Evolutionary conservation across 2,329 filamentous ascomycete genomes (phyloP), one percentile per base, ranked within the genome.

Genomic region (Xylaria hypoxylon): DNA sequence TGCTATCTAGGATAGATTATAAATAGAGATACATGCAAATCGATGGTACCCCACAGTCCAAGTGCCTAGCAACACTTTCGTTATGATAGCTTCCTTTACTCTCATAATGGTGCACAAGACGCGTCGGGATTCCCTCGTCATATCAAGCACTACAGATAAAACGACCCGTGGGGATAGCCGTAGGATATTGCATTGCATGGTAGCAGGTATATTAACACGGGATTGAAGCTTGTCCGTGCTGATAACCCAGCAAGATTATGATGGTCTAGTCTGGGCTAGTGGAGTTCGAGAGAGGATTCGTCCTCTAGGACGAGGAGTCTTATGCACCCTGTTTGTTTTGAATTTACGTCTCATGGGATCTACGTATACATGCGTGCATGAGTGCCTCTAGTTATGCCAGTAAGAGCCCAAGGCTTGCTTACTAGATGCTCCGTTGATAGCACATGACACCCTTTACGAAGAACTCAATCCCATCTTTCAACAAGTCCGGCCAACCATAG

Each of bases 1-100:
- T 48, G 15, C 22, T 28, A 33, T 28, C 15, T 19, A 33, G 63
- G 56, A 63, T 60, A 66, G 50, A 58, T 31, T 56, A 31, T 45
- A 58, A 38, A 26, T 48, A 66, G 38, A 63, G 48, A 58, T 52
- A 47, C 53, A 40, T 42, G 51, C 45, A 22, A 51, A 63, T 52
- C 57, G 19, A 68, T 40, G 28, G 8, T 50, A 45, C 11, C 19
- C 56, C 22, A 40, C 51, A 24, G 4, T 8, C 26, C 8, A 31
- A 31, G 15, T 13, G 4, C 33, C 38, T 15, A 33, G 33, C 22
- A 48, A 19, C 35, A 62, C 3, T 45, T 63, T 57, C 22, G 28
- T 17, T 10, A 5, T 5, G 19, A 28, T 51, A 19, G 28, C 42
- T 51, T 24, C 24, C 6, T 50, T 26, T 50, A 5, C 22, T 7